A percentile compares a stretch with the other conserved stretches of the same genome.
Evolutionary conservation across 768 basidiomycete genomes (phyloP).

Genomic region (Nevesoporus exiguus): DNA sequence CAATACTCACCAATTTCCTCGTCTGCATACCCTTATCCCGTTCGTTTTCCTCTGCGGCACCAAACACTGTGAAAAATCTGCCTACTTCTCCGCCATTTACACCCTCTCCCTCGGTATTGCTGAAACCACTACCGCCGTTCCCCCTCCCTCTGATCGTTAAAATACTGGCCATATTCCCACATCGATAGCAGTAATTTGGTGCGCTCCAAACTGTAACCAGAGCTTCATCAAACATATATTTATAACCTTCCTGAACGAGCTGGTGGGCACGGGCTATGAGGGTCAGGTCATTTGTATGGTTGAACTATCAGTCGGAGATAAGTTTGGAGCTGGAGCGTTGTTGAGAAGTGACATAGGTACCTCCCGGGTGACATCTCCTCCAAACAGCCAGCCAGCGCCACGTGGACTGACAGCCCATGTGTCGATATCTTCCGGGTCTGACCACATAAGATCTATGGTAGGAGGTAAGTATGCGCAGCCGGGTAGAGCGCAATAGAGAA

Average conservation of each 20-base stretch:
- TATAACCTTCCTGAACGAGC: conserved; percentile 93
- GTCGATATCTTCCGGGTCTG: conserved; percentile 91
- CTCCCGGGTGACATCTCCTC: conserved; percentile 80
- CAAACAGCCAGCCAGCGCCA: conserved; percentile 95
- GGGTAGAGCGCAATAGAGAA: neutral
- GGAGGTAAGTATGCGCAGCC: neutral
- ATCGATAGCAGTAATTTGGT: conserved; percentile 82
- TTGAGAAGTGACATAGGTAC: conserved; percentile 35
- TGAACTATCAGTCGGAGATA: conserved; percentile 59
- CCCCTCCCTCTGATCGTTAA: conserved; percentile 74
- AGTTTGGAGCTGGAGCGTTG: neutral
- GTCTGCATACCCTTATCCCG: conserved; percentile 76
- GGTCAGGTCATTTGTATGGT: conserved; percentile 81
- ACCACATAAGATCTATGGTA: conserved; percentile 90
- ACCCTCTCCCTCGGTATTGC: conserved; percentile 1
- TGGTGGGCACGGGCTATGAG: conserved; percentile 96
- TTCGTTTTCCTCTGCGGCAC: conserved; percentile 87
- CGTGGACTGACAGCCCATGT: conserved; percentile 97
- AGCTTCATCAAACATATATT: conserved; percentile 93
- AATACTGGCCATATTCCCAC: conserved; percentile 90
- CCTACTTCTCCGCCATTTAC: conserved; percentile 23
- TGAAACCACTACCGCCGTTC: conserved; percentile 24
- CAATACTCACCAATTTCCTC: conserved; percentile 59
- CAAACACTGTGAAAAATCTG: conserved; percentile 76
- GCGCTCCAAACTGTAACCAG: conserved; percentile 94